Conservation (phyloP, 2,329 filamentous ascomycete genomes). For the Exophiala bonariae region DNA sequence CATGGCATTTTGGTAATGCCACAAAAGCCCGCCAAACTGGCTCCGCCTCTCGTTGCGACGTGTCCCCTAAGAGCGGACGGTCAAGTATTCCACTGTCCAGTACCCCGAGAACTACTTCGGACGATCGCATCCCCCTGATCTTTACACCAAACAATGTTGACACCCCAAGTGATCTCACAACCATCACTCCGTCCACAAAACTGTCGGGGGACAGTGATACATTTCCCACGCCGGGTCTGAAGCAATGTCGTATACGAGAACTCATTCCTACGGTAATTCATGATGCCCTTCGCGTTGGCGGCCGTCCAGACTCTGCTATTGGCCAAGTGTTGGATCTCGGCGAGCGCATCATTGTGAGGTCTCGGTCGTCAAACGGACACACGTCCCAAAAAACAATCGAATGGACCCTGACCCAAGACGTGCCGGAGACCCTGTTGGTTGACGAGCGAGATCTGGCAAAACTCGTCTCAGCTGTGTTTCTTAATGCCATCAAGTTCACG, state of each 20-base stretch:
- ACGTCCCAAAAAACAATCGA: slow-evolving; percentile 45
- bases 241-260: slow-evolving; percentile 46
- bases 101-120: slow-evolving; percentile 21
- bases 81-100: slow-evolving; percentile 1
- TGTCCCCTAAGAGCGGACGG: slow-evolving; percentile 28
- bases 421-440: slow-evolving; percentile 50
- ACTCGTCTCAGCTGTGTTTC: slow-evolving; percentile 62
- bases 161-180: slow-evolving; percentile 14
- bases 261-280: slow-evolving; percentile 48
- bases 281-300: slow-evolving; percentile 49
- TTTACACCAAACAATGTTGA: slow-evolving; percentile 16
- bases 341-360: slow-evolving; percentile 47
- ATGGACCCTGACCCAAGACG: slow-evolving; percentile 47
- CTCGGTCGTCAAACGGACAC: slow-evolving; percentile 45
- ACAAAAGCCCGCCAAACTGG: slow-evolving; percentile 38
- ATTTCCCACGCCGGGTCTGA: slow-evolving; percentile 37
- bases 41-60: slow-evolving; percentile 40
- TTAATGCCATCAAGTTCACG: slow-evolving; percentile 72
- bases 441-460: slow-evolving; percentile 66
- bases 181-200: slow-evolving; percentile 18
- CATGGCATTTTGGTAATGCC: slow-evolving; percentile 35
- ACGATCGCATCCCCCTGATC: slow-evolving; percentile 13
- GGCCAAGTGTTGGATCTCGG: slow-evolving; percentile 44
- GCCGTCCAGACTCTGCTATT: slow-evolving; percentile 48
- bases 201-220: slow-evolving; percentile 18